phyloP scores from a whole-genome alignment of 345 rosid genomes.

The Ceriops tagal region DNA sequence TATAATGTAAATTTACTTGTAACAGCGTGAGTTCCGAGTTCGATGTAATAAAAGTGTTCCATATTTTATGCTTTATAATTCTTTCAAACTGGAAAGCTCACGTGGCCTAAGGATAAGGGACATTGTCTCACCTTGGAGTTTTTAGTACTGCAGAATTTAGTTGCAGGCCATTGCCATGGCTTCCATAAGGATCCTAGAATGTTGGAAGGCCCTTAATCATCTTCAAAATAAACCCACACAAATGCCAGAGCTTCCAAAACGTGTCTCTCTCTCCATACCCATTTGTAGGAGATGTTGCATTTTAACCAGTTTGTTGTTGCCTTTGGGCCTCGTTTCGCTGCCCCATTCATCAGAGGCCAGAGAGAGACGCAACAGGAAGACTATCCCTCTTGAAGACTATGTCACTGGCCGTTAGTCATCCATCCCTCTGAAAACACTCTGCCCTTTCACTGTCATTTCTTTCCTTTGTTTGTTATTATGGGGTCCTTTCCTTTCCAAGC shows the following conservation, averaged over 20 bases:
- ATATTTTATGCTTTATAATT: no score
- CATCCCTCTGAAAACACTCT: background rate
- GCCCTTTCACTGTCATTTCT: background rate
- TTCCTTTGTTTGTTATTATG: background rate
- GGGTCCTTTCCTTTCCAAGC: background rate
- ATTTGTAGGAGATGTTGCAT: conserved; percentile 56
- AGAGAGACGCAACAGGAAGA: conserved; percentile 76
- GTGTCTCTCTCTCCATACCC: conserved; percentile 35
- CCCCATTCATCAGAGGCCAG: conserved; percentile 61
- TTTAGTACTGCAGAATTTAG: conserved; percentile 2
- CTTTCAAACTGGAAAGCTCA: no score
- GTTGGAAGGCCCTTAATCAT: conserved; percentile 22
- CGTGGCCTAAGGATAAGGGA: no score
- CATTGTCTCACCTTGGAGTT: no score
- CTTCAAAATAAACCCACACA: conserved; percentile 20
- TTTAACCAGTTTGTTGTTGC: conserved; percentile 40
- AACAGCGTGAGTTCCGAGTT: no score
- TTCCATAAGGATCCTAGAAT: conserved; percentile 29
- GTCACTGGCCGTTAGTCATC: conserved; percentile 50
- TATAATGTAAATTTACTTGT: no score
- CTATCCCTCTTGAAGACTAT: conserved; percentile 66
- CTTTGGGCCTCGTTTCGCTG: conserved; percentile 37
- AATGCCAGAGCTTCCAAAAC: conserved; percentile 23
- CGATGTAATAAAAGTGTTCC: no score
- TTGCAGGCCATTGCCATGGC: conserved; percentile 33